Percentiles rank a stretch among this genome's conserved stretches.
Evolutionary conservation across 1,284 basidiomycete genomes (phyloP).

Genomic region (Puccinia coronata): DNA sequence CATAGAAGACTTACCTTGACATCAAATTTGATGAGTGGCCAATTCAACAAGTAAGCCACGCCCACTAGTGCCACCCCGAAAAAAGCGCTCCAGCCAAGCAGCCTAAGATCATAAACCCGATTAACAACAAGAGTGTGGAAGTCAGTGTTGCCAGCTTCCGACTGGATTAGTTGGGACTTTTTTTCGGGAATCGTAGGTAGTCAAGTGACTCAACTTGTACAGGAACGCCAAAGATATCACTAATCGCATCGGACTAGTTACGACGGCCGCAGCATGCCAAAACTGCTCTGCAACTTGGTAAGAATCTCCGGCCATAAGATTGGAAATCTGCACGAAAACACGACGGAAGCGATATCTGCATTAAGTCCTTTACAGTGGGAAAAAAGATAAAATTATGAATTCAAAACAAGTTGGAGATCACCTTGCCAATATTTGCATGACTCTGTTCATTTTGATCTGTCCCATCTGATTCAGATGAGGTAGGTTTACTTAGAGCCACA

Average conservation of each 20-base stretch:
- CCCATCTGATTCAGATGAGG: constrained; percentile 7
- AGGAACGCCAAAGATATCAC: constrained; percentile 40
- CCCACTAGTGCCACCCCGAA: constrained; percentile 37
- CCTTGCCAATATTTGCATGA: constrained; percentile 68
- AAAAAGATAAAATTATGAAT: too few species aligned
- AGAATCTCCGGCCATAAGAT: constrained; percentile 65
- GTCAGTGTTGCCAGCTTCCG: constrained; percentile 2
- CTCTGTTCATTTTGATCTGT: constrained; percentile 35
- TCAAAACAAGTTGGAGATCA: constrained; percentile 54
- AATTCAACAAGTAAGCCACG: constrained; percentile 47
- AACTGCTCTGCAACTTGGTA: constrained; percentile 72
- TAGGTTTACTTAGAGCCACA: constrained; percentile 7
- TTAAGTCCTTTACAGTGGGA: too few species aligned
- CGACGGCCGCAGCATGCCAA: constrained; percentile 67
- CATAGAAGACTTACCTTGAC: constrained; percentile 17
- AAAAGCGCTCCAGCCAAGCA: constrained; percentile 45
- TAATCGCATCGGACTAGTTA: constrained; percentile 40
- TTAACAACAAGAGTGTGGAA: constrained; percentile 17
- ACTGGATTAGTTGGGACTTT: not conserved
- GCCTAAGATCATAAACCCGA: not conserved
- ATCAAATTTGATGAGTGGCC: constrained; percentile 50
- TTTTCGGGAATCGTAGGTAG: not conserved
- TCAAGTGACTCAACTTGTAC: constrained; percentile 20
- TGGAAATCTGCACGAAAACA: constrained; percentile 43
- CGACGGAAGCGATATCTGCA: too few species aligned